A percentile compares a stretch with the other conserved stretches of the same genome.
These are phyloP conservation scores for Quercus phellos DNA, from an alignment of 331 rosid genomes.

Conservation along the genomic window DNA sequence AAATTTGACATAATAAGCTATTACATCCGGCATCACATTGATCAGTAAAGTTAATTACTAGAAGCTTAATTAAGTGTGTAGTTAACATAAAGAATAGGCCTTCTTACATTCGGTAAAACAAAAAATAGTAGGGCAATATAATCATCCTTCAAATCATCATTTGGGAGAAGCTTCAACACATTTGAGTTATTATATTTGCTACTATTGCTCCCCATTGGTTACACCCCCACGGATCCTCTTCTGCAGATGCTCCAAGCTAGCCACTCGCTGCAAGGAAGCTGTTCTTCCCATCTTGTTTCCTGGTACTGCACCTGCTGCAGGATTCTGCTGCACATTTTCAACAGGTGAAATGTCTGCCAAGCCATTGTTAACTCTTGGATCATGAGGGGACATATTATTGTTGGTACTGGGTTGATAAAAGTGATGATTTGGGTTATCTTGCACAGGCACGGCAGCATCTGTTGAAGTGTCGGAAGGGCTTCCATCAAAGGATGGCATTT, in stretches of 20 bases:
- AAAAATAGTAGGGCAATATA: conserved; percentile 10
- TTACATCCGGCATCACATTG: conserved; percentile 15
- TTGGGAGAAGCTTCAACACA: background rate
- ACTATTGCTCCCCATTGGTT: conserved; percentile 48
- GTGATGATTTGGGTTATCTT: conserved; percentile 51
- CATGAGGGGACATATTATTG: conserved; percentile 34
- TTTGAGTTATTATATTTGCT: background rate
- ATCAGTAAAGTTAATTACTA: conserved; percentile 9
- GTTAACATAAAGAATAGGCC: conserved; percentile 23
- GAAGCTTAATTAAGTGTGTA: conserved; percentile 21
- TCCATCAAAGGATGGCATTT: conserved; percentile 51
- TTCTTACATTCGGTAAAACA: conserved; percentile 12
- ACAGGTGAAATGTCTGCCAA: conserved; percentile 40
- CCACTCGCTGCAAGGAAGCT: conserved; percentile 69
- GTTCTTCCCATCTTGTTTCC: conserved; percentile 49
- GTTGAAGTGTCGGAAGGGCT: conserved; percentile 80
- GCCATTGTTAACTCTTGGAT: conserved; percentile 34
- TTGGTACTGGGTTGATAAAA: conserved; percentile 40
- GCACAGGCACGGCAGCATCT: conserved; percentile 58
- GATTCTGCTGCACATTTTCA: conserved; percentile 40
- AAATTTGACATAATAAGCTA: background rate
- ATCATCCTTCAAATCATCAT: background rate
- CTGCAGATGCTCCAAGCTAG: conserved; percentile 95
- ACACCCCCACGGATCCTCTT: conserved; percentile 63
- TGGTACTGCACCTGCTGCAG: conserved; percentile 27